These are phyloP conservation scores for Trichothecium sympodiale DNA, from an alignment of 2,329 filamentous ascomycete species.

Conservation along the genomic window DNA sequence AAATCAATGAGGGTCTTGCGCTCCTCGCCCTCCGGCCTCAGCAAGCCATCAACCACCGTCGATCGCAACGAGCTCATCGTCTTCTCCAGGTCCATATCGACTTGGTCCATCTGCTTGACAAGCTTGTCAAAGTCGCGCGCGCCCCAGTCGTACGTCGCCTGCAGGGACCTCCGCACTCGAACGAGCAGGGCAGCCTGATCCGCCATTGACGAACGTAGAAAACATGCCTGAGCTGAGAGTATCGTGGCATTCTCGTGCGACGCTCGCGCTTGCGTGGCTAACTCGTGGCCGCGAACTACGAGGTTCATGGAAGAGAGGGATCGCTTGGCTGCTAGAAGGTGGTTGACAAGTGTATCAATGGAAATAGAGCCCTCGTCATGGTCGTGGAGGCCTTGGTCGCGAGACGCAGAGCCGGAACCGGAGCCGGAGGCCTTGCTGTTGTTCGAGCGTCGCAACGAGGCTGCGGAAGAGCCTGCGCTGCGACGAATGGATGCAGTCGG, in stretches of 20 bases:
- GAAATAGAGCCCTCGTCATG: conserved; percentile 13
- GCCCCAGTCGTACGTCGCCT: conserved; percentile 44
- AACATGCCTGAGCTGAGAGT: conserved; percentile 57
- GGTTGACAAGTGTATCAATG: conserved; percentile 69
- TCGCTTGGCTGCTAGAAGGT: conserved; percentile 79
- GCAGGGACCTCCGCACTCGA: conserved; percentile 39
- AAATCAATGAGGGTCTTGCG: conserved; percentile 62
- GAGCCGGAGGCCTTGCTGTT: conserved; percentile 3
- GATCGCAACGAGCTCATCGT: conserved; percentile 55
- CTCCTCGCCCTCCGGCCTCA: conserved; percentile 47
- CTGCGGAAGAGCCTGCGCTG: conserved; percentile 23
- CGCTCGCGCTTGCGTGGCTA: conserved; percentile 64
- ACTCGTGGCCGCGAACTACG: conserved; percentile 77
- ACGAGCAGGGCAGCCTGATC: conserved; percentile 43
- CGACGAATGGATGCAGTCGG: conserved; percentile 22
- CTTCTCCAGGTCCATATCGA: conserved; percentile 51
- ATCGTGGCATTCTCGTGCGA: conserved; percentile 71
- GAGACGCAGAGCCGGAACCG: conserved; percentile 9
- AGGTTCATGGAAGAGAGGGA: conserved; percentile 74
- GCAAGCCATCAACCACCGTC: conserved; percentile 52
- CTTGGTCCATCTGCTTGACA: conserved; percentile 53
- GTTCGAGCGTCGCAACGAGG: conserved; percentile 20
- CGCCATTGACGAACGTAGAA: conserved; percentile 50
- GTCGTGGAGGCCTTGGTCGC: conserved; percentile 6
- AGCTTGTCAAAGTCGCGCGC: conserved; percentile 50